phyloP scores from a whole-genome alignment of 1,284 basidiomycete genomes.

The Tylopilus sp. region DNA sequence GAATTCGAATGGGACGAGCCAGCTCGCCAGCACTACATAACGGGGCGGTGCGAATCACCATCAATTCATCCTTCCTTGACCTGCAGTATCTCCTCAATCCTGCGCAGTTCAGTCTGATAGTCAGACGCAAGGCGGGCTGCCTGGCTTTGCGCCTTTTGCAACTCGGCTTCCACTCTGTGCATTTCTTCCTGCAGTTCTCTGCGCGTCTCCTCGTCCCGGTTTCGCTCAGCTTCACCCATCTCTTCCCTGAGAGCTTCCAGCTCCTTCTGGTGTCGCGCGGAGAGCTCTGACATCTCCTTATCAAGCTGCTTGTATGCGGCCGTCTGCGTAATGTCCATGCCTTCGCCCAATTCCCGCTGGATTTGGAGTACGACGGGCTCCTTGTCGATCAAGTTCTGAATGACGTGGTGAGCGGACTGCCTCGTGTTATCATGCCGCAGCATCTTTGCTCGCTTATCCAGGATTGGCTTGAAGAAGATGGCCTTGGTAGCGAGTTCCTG shows the following conservation, averaged over 20 bases:
- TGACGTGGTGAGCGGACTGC: conserved; percentile 34
- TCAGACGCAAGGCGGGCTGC: conserved; percentile 31
- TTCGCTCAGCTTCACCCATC: conserved; percentile 29
- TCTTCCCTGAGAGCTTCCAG: conserved; percentile 30
- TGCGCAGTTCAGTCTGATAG: conserved; percentile 33
- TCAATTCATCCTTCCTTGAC: conserved; percentile 33
- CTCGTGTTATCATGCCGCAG: conserved; percentile 35
- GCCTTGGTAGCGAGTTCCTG: conserved; percentile 35
- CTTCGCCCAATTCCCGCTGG: conserved; percentile 39
- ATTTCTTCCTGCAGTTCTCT: conserved; percentile 28
- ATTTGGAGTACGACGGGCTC: conserved; percentile 37
- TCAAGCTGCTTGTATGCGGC: conserved; percentile 33
- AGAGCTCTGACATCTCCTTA: conserved; percentile 32
- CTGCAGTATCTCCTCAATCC: conserved; percentile 32
- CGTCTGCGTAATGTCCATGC: conserved; percentile 37
- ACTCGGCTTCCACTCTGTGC: conserved; percentile 29
- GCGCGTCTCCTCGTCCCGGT: conserved; percentile 31
- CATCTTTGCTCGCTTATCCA: conserved; percentile 39
- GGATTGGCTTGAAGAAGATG: conserved; percentile 38
- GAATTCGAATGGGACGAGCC: conserved; percentile 19
- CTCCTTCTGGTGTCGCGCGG: conserved; percentile 37
- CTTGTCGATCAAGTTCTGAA: conserved; percentile 34
- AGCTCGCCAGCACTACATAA: conserved; percentile 28
- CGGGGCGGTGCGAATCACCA: conserved; percentile 5
- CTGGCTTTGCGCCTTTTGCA: conserved; percentile 29